Base-by-base conservation (phyloP, 371 early-diverging fungal species). In the Rhizomucor miehei region DNA sequence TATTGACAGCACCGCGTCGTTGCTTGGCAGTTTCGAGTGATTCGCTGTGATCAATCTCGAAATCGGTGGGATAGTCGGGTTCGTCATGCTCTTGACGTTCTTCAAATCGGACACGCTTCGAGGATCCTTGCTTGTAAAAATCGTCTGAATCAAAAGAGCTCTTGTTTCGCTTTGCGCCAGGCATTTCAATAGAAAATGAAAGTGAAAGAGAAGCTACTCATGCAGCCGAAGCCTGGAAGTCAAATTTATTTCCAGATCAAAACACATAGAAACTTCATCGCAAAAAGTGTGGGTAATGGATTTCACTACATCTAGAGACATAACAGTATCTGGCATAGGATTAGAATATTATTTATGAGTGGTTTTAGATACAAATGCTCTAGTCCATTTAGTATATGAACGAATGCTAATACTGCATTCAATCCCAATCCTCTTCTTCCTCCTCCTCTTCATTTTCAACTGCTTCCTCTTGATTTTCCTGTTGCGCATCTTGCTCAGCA, bases 1-100 rank as follows among this genome's bases (percentile, higher is more conserved):
- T 62, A 40, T 74, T 77, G 23, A 83, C 74, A 8, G 68, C 75
- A 17, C 83, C 83, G 8, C 75, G 72, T 41, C 83, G 78, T 24
- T 48, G 55, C 52, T 79, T 80, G n/a, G 60, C 60, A 13, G 62
- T 53, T 57, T 83, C 83, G 6, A 83, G 47, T 9, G 52, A 60
- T 9, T 70, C 72, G 55, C 72, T 69, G 60, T 76, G 75, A 61
- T 79, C 69, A 51, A 79, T 71, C 47, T 79, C 83, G 24, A 67
- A 59, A 45, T 70, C 74, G 35, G 50, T 58, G 1, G 62, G 56
- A 13, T 52, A 41, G 5, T 36, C 46, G 36, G 36, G 14, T 1
- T 23, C 14, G 1, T 44, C 49, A 25, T 16, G 21, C 53, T 45
- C 56, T 4, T 56, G 38, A 19, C 50, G 55, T 12, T 52, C 52